Base-by-base conservation (phyloP, 805 yeast species). In the Pichia ethanolica region DNA sequence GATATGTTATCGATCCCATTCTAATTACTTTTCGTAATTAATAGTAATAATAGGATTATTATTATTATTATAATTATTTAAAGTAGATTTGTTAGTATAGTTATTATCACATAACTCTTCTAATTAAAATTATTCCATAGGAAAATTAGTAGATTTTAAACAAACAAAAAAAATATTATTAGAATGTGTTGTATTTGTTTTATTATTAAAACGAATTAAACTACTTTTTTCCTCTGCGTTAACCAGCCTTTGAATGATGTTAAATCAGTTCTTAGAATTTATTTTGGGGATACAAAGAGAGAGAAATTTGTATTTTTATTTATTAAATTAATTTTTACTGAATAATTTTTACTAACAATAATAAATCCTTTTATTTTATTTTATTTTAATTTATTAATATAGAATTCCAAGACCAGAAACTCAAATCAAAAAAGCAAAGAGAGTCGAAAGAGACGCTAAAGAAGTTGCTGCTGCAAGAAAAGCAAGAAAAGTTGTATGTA, bases 401-500 rank as follows among this genome's bases (percentile, higher is more conserved):
- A 79, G 68, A 67, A 71, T 78, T 63, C 72, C 77, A 56, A 56
- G 60, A 73, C 95, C 95, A 81, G 95, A 86, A 82, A 74, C 93
- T 70, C 84, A 82, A 71, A 74, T 83, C 73, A 86, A 86, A 83
- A 82, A 84, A 79, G 71, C 83, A 66, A 80, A 84, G 79, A 81
- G 85, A 72, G 78, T 81, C 71, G 82, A 83, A 68, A 84, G 85
- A 81, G 74, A 81, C 66, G 78, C 83, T 62, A 86, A 82, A 69
- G 79, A 82, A 72, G 79, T 84, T 67, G 83, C 87, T 70, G 89
- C 88, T 67, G 90, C 81, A 69, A 83, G 81, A 76, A 77, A 73
- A 69, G 85, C 82, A 60, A 79, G 89, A 73, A 78, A 81, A 74
- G 82, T 81, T 68, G 95, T 86, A 85, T 73, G 95, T 86, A 71